Evolutionary conservation across 371 early-diverging fungal species (phyloP), one percentile per base, ranked within the genome.

Genomic region (Lichtheimia ornata): DNA sequence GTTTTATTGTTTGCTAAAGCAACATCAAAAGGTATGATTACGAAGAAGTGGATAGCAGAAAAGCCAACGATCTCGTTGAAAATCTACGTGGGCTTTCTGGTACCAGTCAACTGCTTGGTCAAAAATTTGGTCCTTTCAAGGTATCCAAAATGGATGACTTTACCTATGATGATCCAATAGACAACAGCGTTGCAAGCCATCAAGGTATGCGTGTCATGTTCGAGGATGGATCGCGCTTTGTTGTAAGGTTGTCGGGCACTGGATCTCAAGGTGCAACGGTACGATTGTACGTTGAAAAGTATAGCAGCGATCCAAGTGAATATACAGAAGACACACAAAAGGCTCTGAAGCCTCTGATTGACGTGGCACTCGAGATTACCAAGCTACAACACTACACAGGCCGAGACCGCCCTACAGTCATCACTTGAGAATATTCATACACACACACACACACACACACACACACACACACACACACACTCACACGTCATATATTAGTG

Each of bases 201-300:
- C 96, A 96, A 85, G 98, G 98, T 56, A 66, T 98, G 27, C 90
- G 96, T 55, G 82, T 97, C 58, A 76, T 95, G 55, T 97, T 97
- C 71, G 77, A 78, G 44, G 96, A 97, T 72, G 91, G 92, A 11
- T 93, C 94, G 4, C 90, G 98, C 57, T 84, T 97, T 54, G 87
- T 98, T 51, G 90, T 94, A 74, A 91, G 98, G 24, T 75, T 97
- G 35, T 91, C 91, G 42, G 98, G 98, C 12, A 98, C 98, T 3
- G 98, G 98, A 15, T 92, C 93, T 6, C 91, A 93, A 59, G 97
- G 97, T 24, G 98, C 98, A 2, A 98, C 98, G 35, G 84, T 98
- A 40, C 91, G 98, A 63, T 79, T 98, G 25, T 98, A 98, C 64
- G 91, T 96, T 18, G 98, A 98, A 70, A 92, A 93, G 73, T 97